These are phyloP conservation scores for Phaeoacremonium minimum DNA, from an alignment of 2,329 filamentous ascomycete species.

Conservation along the genomic window DNA sequence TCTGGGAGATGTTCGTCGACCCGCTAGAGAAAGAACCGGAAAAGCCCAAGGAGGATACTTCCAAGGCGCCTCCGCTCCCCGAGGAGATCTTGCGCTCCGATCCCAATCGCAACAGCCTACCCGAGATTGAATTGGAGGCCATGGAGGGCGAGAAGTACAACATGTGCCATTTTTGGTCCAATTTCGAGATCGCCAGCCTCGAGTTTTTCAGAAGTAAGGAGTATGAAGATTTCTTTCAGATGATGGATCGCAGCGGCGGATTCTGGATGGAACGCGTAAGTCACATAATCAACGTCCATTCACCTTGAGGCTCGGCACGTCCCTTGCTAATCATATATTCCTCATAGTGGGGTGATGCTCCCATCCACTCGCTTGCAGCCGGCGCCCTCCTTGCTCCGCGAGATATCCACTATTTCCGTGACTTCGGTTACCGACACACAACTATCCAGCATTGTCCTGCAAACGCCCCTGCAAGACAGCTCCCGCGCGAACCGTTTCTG, in stretches of 20 bases:
- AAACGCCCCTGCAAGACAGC: conserved; percentile 85
- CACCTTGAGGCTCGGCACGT: neutral
- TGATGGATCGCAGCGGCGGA: conserved; percentile 96
- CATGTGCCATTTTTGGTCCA: conserved; percentile 99
- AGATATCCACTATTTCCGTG: conserved; percentile 98
- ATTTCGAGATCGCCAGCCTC: conserved; percentile 94
- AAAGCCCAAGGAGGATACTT: conserved; percentile 55
- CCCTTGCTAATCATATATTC: conserved; percentile 27
- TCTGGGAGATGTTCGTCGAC: conserved; percentile 99
- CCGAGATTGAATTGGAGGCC: conserved; percentile 80
- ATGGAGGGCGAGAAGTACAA: conserved; percentile 99
- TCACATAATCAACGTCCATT: conserved; percentile 9
- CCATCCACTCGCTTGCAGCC: conserved; percentile 94
- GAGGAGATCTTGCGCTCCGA: conserved; percentile 79
- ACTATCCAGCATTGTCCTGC: conserved; percentile 98
- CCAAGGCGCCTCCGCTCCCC: conserved; percentile 64
- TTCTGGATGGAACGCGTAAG: conserved; percentile 98
- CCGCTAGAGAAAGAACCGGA: conserved; percentile 63
- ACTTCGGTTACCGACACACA: conserved; percentile 96
- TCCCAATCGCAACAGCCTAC: conserved; percentile 64
- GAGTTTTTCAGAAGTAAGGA: conserved; percentile 97
- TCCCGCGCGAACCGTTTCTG: conserved; percentile 73
- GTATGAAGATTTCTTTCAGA: conserved; percentile 96
- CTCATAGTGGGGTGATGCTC: conserved; percentile 92
- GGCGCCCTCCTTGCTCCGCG: conserved; percentile 75